Percentiles rank a stretch among this genome's conserved stretches.
Conservation (phyloP, 495 filamentous ascomycete species). For the Opeltia flavorubescens region DNA sequence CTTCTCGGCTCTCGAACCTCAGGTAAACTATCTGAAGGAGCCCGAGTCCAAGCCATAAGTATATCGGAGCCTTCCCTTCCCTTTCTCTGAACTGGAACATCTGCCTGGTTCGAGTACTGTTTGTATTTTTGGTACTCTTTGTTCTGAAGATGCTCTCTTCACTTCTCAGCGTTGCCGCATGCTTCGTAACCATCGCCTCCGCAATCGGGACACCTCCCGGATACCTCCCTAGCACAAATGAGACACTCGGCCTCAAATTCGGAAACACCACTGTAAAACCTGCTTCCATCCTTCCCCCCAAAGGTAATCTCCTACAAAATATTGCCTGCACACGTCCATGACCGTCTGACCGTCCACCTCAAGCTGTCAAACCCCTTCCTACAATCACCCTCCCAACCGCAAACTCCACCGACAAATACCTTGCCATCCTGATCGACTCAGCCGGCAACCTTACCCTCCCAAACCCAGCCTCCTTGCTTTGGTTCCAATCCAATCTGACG, state of each 20-base stretch:
- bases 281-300: background rate
- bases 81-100: too few species aligned
- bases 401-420: slow-evolving; percentile 3
- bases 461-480: slow-evolving; percentile 2
- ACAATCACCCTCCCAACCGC: background rate
- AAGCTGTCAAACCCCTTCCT: slow-evolving; percentile 1
- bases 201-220: slow-evolving; percentile 3
- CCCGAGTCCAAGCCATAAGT: too few species aligned
- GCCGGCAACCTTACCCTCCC: slow-evolving; percentile 3
- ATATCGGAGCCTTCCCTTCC: too few species aligned
- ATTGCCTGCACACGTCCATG: background rate
- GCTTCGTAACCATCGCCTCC: background rate
- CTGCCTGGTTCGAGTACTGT: too few species aligned
- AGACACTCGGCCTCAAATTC: slow-evolving; percentile 4
- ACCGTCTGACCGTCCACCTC: background rate
- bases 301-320: background rate
- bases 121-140: background rate
- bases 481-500: slow-evolving; percentile 7
- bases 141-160: background rate
- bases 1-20: too few species aligned
- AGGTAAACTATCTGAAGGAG: too few species aligned
- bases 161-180: background rate
- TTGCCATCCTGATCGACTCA: slow-evolving; percentile 5
- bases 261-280: background rate
- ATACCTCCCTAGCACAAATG: slow-evolving; percentile 1